Evolutionary conservation across 352 stramenopile genomes (phyloP), one percentile per base, ranked within the genome.

Genomic region (Phytophthora hibernalis): DNA sequence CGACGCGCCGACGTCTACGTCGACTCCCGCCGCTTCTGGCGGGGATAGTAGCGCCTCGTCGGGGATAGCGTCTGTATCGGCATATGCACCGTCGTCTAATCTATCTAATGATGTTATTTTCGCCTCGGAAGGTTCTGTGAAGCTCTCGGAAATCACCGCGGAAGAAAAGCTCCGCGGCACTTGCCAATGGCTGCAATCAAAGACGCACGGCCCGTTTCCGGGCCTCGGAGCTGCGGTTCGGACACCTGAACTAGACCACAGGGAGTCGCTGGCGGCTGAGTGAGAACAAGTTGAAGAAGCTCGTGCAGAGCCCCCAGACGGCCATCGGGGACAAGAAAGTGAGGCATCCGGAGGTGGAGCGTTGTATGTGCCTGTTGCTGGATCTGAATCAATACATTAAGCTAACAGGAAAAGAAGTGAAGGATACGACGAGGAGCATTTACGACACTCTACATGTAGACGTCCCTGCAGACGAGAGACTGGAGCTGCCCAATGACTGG

Each of bases 401-500:
- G 15, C 45, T 70, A n/a, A 58, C 54, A 28, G 54, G 54, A 6
- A 59, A 65, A 13, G 45, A 63, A 18, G 50, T 70, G 26, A 70
- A 70, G 47, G 18, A 52, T 21, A 54, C 45, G 22, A 50, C 55
- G 7, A 30, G 31, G 7, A 47, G 55, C 22, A 30, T 70, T 28
- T 70, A 70, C n/a, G 54, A 70, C 1, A 33, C 57, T n/a, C 49
- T 65, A 20, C n/a, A 45, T 2, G 52, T 47, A 20, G 22, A 45
- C 1, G 52, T 47, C 3, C 62, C 62, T 4, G n/a, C 22, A 3
- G 31, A 38, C 5, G 20, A 70, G 42, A 57, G 54, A 12, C 31
- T 70, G 20, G 55, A 70, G 21, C 62, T 70, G 38, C 65, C 62
- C 47, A 70, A 70, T 35, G 62, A 54, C 40, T 70, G 62, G 62